Percentiles rank a stretch among this genome's conserved stretches.
These are phyloP conservation scores for Speleostelium caveatum DNA, from an alignment of 78 protist species.

Conservation along the genomic window DNA sequence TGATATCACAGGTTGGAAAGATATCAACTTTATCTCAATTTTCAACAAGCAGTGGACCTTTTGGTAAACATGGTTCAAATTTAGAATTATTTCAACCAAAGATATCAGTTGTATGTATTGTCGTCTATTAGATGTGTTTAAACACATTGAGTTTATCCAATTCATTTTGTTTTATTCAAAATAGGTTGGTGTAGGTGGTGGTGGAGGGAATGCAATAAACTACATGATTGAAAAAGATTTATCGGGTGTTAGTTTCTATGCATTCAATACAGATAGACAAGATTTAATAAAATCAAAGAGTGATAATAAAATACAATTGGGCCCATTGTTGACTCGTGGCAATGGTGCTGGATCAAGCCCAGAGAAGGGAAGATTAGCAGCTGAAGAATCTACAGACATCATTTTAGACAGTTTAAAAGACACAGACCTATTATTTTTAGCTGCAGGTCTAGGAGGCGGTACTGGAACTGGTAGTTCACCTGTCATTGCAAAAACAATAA, in stretches of 20 bases:
- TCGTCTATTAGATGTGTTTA: background rate
- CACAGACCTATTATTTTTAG: constrained; percentile 85
- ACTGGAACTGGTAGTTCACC: constrained; percentile 94
- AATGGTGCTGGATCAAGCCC: constrained; percentile 93
- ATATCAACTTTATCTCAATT: no score
- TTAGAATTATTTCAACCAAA: constrained; percentile 57
- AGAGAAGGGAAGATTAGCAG: constrained; percentile 81
- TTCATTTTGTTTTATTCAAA: background rate
- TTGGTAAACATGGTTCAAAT: no score
- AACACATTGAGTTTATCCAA: background rate
- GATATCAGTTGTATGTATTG: constrained; percentile 39
- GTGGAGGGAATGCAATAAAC: constrained; percentile 90
- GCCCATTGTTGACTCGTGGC: constrained; percentile 81
- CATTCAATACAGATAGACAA: constrained; percentile 89
- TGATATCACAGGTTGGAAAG: no score
- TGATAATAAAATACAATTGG: constrained; percentile 72
- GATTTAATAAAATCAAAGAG: constrained; percentile 70
- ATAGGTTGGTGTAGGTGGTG: constrained; percentile 85
- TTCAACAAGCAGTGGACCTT: no score
- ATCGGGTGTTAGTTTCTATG: constrained; percentile 77
- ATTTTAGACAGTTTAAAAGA: constrained; percentile 36
- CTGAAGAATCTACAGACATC: constrained; percentile 69
- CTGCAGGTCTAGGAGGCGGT: constrained; percentile 95
- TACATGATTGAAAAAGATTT: constrained; percentile 72
- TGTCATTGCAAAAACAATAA: constrained; percentile 79